phyloP scores from a whole-genome alignment of 2,329 filamentous ascomycete genomes.

The Colletotrichum caudatum region DNA sequence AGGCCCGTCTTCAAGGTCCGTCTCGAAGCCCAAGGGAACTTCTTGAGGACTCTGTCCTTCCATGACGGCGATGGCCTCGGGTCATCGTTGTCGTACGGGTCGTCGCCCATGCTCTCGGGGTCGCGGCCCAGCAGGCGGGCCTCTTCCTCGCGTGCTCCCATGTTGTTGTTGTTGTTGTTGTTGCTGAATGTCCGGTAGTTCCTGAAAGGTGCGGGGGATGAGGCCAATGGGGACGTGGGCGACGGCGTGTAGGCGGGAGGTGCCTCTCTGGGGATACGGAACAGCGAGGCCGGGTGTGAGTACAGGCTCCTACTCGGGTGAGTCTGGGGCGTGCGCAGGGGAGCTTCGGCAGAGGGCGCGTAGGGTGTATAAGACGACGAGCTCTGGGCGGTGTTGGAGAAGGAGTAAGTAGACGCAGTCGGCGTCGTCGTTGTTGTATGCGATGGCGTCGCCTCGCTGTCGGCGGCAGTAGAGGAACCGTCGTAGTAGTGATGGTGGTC shows the following conservation, averaged over 20 bases:
- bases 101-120: conserved; percentile 61
- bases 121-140: conserved; percentile 56
- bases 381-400: conserved; percentile 20
- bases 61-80: conserved; percentile 42
- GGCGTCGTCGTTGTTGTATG: conserved; percentile 19
- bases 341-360: conserved; percentile 27
- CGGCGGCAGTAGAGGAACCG: conserved; percentile 30
- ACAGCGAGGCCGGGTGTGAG: conserved; percentile 26
- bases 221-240: conserved; percentile 45
- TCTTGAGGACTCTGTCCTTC: conserved; percentile 44
- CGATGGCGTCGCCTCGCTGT: conserved; percentile 37
- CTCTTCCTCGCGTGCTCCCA: conserved; percentile 59
- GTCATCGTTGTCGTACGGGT: conserved; percentile 43
- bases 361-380: conserved; percentile 42
- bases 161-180: conserved; percentile 54
- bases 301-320: conserved; percentile 34
- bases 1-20: conserved; percentile 49
- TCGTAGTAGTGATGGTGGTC: conserved; percentile 21
- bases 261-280: conserved; percentile 52
- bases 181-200: conserved; percentile 60
- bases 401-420: not conserved
- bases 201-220: conserved; percentile 48
- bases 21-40: conserved; percentile 41
- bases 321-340: conserved; percentile 39
- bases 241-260: conserved; percentile 65